Percentiles rank a stretch among this genome's conserved stretches.
These are phyloP conservation scores for Nemophila menziesii DNA, from an alignment of 257 asterid species.

Conservation along the genomic window DNA sequence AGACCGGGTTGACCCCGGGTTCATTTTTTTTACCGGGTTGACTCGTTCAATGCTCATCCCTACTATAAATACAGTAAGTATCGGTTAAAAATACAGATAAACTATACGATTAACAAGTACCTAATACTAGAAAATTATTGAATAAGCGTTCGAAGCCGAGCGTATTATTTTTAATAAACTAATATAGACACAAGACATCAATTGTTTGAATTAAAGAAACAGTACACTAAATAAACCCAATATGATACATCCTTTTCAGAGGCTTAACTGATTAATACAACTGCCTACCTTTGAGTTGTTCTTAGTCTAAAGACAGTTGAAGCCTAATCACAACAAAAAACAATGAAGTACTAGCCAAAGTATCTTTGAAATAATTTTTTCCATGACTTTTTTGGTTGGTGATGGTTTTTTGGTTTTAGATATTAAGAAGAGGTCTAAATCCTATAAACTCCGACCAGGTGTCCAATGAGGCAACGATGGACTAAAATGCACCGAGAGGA, in stretches of 20 bases:
- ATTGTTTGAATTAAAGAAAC: conserved; percentile 30
- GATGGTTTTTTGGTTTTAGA: not conserved
- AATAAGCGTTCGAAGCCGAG: too few relatives aligned
- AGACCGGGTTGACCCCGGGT: too few relatives aligned
- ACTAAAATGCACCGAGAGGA: conserved; percentile 73
- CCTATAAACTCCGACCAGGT: conserved; percentile 48
- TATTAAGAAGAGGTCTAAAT: not conserved
- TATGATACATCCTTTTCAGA: conserved; percentile 43
- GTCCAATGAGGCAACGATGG: conserved; percentile 77
- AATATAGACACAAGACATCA: conserved; percentile 5
- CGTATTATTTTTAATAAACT: too few relatives aligned
- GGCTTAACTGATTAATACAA: conserved; percentile 25
- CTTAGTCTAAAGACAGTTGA: conserved; percentile 37
- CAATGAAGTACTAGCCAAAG: conserved; percentile 8
- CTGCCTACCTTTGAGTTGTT: conserved; percentile 30
- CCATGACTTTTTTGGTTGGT: conserved; percentile 23
- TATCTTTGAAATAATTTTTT: conserved; percentile 14
- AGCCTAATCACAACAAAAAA: conserved; percentile 28
- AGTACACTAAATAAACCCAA: conserved; percentile 35
- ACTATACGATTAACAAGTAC: too few relatives aligned
- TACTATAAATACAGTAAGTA: too few relatives aligned
- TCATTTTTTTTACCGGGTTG: too few relatives aligned
- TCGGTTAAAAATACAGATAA: too few relatives aligned
- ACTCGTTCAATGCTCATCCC: too few relatives aligned
- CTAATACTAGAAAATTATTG: too few relatives aligned